Evolutionary conservation across 2,329 filamentous ascomycete species (phyloP), one percentile per base, ranked within the genome.

Genomic region (Alternaria arborescens): DNA sequence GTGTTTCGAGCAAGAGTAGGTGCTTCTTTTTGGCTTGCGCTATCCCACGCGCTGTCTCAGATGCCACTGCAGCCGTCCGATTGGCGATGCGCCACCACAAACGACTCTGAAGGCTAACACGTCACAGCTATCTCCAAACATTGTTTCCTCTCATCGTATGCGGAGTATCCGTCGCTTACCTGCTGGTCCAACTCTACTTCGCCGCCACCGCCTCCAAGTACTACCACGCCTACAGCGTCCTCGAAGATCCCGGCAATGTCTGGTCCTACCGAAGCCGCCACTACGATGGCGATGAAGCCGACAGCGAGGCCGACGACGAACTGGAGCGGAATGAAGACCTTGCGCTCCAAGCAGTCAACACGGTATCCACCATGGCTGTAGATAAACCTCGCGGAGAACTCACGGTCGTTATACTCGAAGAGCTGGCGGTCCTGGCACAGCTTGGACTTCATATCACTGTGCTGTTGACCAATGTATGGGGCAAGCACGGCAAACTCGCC

Each of bases 351-450:
- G 82, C 84, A 48, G 86, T 84, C n/a, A 80, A 82, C 51, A 82
- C 82, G 46, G 78, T 82, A 61, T 83, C 84, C 12, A 78, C 85
- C 51, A 86, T 94, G 48, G 88, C 92, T 61, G 83, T 94, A 60
- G 89, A 95, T 78, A 89, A 86, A 44, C 95, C 95, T 2, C 84
- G 86, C 8, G 93, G 87, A 43, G 90, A 97, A 79, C 80, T 89
- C 41, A 79, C 89, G 8, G 84, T 93, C 12, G 86, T 94, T 5
- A 71, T 89, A 1, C 69, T 94, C 8, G 95, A 99, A 81, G 88
- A 91, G 70, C 76, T 93, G 10, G 90, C 91, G 28, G 86, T 97
- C 34, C 77, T 89, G 54, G 91, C 86, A 12, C 84, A 95, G 67
- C 79, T 97, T 57, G 88, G 82, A 2, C 80, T 94, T 60, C 93